Conservation (phyloP, 257 asterid genomes). For the Anisodus tanguticus region DNA sequence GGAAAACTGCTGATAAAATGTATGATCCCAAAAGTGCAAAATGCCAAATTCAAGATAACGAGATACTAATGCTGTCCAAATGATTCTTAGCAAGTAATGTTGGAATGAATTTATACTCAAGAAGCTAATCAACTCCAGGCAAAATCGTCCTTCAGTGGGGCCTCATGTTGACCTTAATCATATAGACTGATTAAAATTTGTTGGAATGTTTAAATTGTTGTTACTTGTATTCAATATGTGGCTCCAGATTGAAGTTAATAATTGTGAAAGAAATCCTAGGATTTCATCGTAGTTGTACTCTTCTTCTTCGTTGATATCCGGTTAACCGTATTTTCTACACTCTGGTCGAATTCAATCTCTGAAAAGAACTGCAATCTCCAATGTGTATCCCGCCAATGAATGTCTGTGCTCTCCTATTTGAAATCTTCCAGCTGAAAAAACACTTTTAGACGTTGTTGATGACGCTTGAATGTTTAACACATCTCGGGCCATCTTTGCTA, state of each 20-base stretch:
- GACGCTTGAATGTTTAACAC: no score
- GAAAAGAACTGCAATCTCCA: no score
- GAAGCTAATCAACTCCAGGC: not conserved
- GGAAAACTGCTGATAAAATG: not conserved
- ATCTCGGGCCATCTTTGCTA: no score
- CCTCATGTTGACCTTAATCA: not conserved
- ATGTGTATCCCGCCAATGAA: no score
- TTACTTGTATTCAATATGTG: not conserved
- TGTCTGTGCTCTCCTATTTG: no score
- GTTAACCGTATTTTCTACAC: no score
- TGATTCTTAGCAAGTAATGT: not conserved
- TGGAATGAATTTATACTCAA: not conserved
- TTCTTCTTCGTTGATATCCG: no score
- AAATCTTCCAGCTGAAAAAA: no score
- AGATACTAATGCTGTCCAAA: slow-evolving; percentile 25
- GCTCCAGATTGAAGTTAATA: not conserved
- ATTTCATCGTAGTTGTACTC: no score
- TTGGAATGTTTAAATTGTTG: not conserved
- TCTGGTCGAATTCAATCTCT: no score
- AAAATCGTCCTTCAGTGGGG: not conserved
- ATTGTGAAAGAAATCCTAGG: not conserved
- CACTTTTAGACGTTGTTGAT: no score
- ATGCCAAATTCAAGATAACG: not conserved
- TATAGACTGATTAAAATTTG: not conserved
- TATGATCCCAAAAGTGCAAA: slow-evolving; percentile 4